phyloP scores from a whole-genome alignment of 2,329 filamentous ascomycete genomes.

The Monosporascus ibericus region DNA sequence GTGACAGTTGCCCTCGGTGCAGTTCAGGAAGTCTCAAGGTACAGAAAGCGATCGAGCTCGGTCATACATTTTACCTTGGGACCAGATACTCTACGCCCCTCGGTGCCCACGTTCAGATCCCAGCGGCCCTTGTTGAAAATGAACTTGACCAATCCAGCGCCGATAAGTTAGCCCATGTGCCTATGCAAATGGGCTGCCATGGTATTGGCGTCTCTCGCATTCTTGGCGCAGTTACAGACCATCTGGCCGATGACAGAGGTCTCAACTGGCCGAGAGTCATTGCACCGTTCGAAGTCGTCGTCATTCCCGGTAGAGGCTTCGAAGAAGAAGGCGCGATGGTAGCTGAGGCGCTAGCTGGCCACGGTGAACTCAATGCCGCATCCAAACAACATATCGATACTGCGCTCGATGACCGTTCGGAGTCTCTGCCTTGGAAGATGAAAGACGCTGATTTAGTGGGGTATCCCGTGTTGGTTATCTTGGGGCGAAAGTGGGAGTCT shows the following conservation, averaged over 20 bases:
- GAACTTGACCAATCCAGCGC: constrained; percentile 10
- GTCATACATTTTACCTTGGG: constrained; percentile 91
- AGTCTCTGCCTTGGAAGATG: constrained; percentile 75
- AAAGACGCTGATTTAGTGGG: constrained; percentile 85
- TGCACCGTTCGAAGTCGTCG: constrained; percentile 72
- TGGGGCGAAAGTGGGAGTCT: constrained; percentile 65
- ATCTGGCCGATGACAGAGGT: constrained; percentile 63
- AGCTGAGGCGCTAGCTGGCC: constrained; percentile 52
- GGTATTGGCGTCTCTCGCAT: constrained; percentile 91
- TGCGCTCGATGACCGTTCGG: constrained; percentile 67
- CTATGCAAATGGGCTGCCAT: constrained; percentile 92
- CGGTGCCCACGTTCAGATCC: constrained; percentile 52
- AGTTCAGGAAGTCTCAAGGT: constrained; percentile 53
- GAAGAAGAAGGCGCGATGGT: constrained; percentile 48
- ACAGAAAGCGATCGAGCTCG: constrained; percentile 77
- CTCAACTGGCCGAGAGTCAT: constrained; percentile 85
- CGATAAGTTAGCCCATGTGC: constrained; percentile 30
- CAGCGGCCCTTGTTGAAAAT: constrained; percentile 17
- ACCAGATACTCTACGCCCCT: constrained; percentile 80
- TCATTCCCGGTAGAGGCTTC: constrained; percentile 50
- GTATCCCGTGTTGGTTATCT: constrained; percentile 74
- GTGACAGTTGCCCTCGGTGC: constrained; percentile 71
- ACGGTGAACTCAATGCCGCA: constrained; percentile 3
- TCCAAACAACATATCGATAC: constrained; percentile 45
- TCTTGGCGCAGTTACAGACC: constrained; percentile 77